Percentiles rank a stretch among this genome's conserved stretches.
Evolutionary conservation across 371 early-diverging fungal species (phyloP).

Genomic region (Sporodiniella umbellata): DNA sequence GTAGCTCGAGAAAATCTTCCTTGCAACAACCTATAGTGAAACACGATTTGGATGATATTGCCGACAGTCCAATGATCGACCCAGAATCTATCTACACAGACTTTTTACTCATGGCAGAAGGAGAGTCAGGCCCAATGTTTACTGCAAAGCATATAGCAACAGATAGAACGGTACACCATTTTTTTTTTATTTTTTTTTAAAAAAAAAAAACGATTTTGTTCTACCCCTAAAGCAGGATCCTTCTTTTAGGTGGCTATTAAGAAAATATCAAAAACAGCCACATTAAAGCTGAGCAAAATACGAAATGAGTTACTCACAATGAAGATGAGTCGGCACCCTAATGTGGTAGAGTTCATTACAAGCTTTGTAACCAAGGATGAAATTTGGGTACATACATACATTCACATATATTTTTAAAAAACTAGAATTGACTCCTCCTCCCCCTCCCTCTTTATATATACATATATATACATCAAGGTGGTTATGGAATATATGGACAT

Average conservation of each 20-base stretch:
- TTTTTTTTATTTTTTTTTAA: neutral
- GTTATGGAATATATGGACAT: constrained; percentile 75
- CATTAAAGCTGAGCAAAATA: constrained; percentile 56
- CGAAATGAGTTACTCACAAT: constrained; percentile 62
- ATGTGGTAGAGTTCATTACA: constrained; percentile 62
- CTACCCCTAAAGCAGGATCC: no score
- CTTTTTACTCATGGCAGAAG: constrained; percentile 60
- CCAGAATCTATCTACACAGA: constrained; percentile 34
- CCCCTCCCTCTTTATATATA: no score
- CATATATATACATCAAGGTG: constrained; percentile 36
- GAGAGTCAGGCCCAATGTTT: constrained; percentile 67
- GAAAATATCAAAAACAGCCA: constrained; percentile 54
- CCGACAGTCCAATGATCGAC: constrained; percentile 25
- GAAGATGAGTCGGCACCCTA: constrained; percentile 59
- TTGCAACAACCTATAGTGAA: neutral
- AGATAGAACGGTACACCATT: constrained; percentile 21
- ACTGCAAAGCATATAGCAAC: constrained; percentile 44
- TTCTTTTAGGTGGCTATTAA: constrained; percentile 66
- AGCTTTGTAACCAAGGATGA: constrained; percentile 54
- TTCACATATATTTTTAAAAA: no score
- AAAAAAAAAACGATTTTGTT: neutral
- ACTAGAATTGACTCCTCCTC: no score
- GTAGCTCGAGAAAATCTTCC: neutral
- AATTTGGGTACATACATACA: constrained; percentile 35
- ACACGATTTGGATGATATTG: constrained; percentile 6